Conservation (phyloP, 306 rosid genomes). For the Spatholobus suberectus region DNA sequence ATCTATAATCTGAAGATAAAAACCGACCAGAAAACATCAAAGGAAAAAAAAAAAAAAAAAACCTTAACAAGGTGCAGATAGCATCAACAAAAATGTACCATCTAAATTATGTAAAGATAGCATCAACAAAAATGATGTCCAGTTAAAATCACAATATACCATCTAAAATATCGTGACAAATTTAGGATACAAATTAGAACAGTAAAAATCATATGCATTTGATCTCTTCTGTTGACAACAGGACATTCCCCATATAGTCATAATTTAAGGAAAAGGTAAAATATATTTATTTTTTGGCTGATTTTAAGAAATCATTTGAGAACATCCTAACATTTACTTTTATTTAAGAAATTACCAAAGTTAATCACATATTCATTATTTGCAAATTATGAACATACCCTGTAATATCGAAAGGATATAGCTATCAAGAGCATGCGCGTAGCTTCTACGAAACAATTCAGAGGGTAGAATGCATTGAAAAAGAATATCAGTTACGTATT, state of each 20-base stretch:
- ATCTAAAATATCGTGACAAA: neutral
- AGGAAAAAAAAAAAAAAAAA: neutral
- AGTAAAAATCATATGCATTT: neutral
- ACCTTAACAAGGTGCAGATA: neutral
- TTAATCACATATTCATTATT: neutral
- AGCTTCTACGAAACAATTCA: neutral
- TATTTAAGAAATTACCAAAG: neutral
- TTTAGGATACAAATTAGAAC: neutral
- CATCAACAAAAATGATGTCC: neutral
- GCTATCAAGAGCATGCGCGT: neutral
- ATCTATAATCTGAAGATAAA: neutral
- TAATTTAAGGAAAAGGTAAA: neutral
- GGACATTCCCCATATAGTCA: neutral
- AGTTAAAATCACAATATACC: neutral
- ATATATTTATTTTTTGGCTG: neutral
- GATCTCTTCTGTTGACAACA: neutral
- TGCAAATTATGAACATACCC: neutral
- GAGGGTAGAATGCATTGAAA: constrained; percentile 22
- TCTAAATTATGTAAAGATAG: neutral
- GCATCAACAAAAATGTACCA: neutral
- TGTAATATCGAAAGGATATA: neutral
- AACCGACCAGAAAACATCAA: neutral
- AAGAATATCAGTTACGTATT: neutral
- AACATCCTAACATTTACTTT: constrained; percentile 1
- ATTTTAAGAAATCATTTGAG: constrained; percentile 21